These are phyloP conservation scores for Pterocarpus santalinus DNA, from an alignment of 306 rosid genomes.

Conservation along the genomic window DNA sequence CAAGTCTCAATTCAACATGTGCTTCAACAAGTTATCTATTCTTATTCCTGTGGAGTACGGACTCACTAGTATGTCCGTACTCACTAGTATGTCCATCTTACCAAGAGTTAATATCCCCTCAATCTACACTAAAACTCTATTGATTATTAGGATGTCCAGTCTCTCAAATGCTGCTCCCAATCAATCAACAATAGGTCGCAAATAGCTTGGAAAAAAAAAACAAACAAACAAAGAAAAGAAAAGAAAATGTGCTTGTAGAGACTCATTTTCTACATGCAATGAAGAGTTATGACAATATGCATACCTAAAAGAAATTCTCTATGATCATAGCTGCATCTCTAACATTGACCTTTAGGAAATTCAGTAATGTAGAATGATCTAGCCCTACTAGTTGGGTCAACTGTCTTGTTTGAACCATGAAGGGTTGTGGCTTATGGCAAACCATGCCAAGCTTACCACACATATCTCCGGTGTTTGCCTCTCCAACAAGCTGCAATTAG, in stretches of 20 bases:
- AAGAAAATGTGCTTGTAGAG: neutral
- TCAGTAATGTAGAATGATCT: constrained; percentile 76
- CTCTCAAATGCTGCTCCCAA: constrained; percentile 73
- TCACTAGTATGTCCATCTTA: constrained; percentile 80
- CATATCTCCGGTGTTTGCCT: constrained; percentile 75
- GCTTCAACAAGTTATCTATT: constrained; percentile 82
- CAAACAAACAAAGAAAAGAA: no score
- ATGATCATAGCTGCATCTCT: constrained; percentile 88
- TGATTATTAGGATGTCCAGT: constrained; percentile 73
- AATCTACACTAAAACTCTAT: constrained; percentile 75
- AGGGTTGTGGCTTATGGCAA: constrained; percentile 85
- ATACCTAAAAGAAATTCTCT: constrained; percentile 87
- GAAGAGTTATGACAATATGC: neutral
- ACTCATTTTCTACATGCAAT: no score
- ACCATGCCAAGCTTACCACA: constrained; percentile 93
- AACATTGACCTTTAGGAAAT: constrained; percentile 78
- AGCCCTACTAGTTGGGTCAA: constrained; percentile 82
- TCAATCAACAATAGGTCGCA: neutral
- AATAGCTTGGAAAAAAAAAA: no score
- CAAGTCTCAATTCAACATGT: constrained; percentile 71
- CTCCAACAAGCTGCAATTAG: constrained; percentile 57
- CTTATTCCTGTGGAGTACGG: constrained; percentile 77
- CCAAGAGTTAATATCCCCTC: constrained; percentile 90
- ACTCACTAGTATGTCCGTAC: constrained; percentile 88
- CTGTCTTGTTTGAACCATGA: constrained; percentile 82